A percentile compares a stretch with the other conserved stretches of the same genome.
Evolutionary conservation across 441 rosid genomes (phyloP).

Genomic region (Isatis lusitanica): DNA sequence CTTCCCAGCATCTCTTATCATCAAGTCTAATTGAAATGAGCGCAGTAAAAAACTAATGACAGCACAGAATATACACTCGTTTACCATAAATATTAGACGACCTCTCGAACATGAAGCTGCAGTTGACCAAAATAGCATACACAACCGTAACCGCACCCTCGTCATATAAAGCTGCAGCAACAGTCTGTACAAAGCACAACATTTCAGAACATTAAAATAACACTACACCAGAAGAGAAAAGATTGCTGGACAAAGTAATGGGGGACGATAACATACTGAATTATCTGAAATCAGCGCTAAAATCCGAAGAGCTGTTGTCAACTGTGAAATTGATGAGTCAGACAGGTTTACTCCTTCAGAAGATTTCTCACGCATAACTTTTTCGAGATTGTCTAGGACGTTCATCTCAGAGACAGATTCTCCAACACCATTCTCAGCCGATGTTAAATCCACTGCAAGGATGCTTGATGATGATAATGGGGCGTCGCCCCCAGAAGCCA

Average conservation of each 20-base stretch:
- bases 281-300: slow-evolving; percentile 84
- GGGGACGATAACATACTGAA: slow-evolving; percentile 54
- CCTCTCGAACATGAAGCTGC: slow-evolving; percentile 96
- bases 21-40: slow-evolving; percentile 14
- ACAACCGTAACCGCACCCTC: slow-evolving; percentile 88
- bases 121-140: slow-evolving; percentile 79
- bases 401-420: slow-evolving; percentile 81
- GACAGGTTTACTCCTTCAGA: slow-evolving; percentile 86
- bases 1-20: slow-evolving; percentile 20
- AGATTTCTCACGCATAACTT: slow-evolving; percentile 73
- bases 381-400: slow-evolving; percentile 87
- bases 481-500: slow-evolving; percentile 97
- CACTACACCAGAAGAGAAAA: slow-evolving; percentile 16
- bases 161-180: slow-evolving; percentile 81
- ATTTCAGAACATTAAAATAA: slow-evolving; percentile 19
- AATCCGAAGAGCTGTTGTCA: slow-evolving; percentile 91
- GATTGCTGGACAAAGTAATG: slow-evolving; percentile 13
- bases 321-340: slow-evolving; percentile 84
- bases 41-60: background rate
- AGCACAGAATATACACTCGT: slow-evolving; percentile 21
- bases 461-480: slow-evolving; percentile 75
- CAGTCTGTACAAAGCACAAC: slow-evolving; percentile 57
- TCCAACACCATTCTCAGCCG: slow-evolving; percentile 69
- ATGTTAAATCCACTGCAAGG: slow-evolving; percentile 77
- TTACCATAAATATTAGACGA: slow-evolving; percentile 90